These are phyloP conservation scores for Hyaloscypha variabilis DNA, from an alignment of 495 filamentous ascomycete genomes.

Conservation along the genomic window DNA sequence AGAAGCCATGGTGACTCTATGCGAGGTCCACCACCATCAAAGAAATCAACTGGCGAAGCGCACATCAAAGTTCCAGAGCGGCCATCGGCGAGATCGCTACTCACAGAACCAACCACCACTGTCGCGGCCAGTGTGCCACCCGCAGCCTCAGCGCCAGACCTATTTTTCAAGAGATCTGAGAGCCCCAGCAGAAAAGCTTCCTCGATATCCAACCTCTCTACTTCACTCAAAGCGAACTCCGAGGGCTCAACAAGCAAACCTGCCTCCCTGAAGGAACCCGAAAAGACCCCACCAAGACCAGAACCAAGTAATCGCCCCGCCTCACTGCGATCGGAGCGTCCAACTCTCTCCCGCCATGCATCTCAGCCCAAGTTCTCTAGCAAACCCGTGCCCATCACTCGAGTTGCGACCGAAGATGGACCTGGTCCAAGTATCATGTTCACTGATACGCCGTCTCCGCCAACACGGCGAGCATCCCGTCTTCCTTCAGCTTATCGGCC, in stretches of 20 bases:
- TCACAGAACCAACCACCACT: not conserved
- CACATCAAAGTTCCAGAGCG: slow-evolving; percentile 26
- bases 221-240: slow-evolving; percentile 19
- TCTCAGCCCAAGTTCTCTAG: slow-evolving; percentile 67
- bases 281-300: not conserved
- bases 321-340: slow-evolving; percentile 34
- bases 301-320: slow-evolving; percentile 15
- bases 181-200: slow-evolving; percentile 12
- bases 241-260: slow-evolving; percentile 16
- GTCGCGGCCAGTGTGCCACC: slow-evolving; percentile 1
- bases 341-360: slow-evolving; percentile 52
- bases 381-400: slow-evolving; percentile 73
- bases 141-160: slow-evolving; percentile 8
- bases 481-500: slow-evolving; percentile 29
- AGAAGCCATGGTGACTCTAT: slow-evolving; percentile 31
- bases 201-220: slow-evolving; percentile 19
- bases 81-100: not conserved
- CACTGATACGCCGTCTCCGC: slow-evolving; percentile 47
- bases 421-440: slow-evolving; percentile 81
- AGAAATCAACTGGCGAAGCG: slow-evolving; percentile 30
- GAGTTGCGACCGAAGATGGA: slow-evolving; percentile 63
- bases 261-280: slow-evolving; percentile 10
- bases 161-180: slow-evolving; percentile 8
- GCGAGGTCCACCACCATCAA: slow-evolving; percentile 33
- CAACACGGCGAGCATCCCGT: slow-evolving; percentile 21